Conservation (phyloP, 768 basidiomycete species). For the Suillus hirtellus region DNA sequence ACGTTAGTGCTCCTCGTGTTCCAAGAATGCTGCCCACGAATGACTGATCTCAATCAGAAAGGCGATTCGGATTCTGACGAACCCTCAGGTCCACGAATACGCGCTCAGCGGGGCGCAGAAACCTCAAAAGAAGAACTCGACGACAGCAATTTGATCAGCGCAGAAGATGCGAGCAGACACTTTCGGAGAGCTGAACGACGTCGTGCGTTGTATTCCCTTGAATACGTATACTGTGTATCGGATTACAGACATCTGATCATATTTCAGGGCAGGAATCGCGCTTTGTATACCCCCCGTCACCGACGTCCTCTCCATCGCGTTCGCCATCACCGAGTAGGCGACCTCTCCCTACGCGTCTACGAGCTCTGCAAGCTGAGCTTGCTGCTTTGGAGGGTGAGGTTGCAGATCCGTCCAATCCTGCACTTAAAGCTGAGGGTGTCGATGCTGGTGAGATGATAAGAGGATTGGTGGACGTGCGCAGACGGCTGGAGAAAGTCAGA, state of each 20-base stretch:
- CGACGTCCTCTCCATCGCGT: conserved; percentile 42
- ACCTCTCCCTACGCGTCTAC: conserved; percentile 60
- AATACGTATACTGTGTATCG: neutral
- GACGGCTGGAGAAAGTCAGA: conserved; percentile 65
- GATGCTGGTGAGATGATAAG: conserved; percentile 77
- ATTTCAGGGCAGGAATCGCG: conserved; percentile 54
- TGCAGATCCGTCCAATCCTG: conserved; percentile 76
- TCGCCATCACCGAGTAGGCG: conserved; percentile 31
- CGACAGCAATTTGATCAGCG: conserved; percentile 56
- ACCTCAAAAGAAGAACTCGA: conserved; percentile 70
- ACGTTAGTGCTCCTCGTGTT: conserved; percentile 40
- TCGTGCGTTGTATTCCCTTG: conserved; percentile 35
- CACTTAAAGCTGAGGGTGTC: conserved; percentile 59
- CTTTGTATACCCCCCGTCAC: conserved; percentile 72
- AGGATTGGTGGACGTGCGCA: conserved; percentile 74
- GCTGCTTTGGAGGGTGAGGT: conserved; percentile 78
- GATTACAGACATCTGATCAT: neutral
- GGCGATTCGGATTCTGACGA: conserved; percentile 73
- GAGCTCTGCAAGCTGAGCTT: conserved; percentile 74
- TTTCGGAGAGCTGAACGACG: conserved; percentile 74
- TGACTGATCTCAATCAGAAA: conserved; percentile 40
- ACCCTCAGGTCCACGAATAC: conserved; percentile 38
- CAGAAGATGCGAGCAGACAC: conserved; percentile 66
- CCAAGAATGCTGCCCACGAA: neutral
- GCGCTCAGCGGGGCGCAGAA: conserved; percentile 28